These are phyloP conservation scores for Acacia acuminata DNA, from an alignment of 306 rosid genomes.

Conservation along the genomic window DNA sequence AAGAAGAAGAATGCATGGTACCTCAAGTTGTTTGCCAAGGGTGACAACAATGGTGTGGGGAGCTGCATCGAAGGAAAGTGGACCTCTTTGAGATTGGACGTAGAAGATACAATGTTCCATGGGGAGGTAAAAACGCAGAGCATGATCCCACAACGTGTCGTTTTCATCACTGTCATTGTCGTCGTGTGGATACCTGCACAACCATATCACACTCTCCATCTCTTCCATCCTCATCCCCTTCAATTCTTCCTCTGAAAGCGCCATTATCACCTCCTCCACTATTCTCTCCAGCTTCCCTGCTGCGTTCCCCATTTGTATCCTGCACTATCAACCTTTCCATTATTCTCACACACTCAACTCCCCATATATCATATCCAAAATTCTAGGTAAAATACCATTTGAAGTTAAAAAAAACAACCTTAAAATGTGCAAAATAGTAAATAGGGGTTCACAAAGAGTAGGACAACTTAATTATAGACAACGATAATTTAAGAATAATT, in stretches of 20 bases:
- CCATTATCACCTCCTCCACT: constrained; percentile 46
- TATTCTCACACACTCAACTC: no score
- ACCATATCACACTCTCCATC: constrained; percentile 39
- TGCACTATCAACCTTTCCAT: neutral
- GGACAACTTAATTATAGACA: no score
- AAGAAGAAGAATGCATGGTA: constrained; percentile 11
- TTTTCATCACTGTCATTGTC: constrained; percentile 32
- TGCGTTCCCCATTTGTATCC: constrained; percentile 55
- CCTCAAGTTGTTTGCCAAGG: constrained; percentile 75
- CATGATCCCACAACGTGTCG: constrained; percentile 41
- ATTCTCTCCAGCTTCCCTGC: constrained; percentile 60
- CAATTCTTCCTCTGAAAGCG: constrained; percentile 37
- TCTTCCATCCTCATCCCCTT: constrained; percentile 28
- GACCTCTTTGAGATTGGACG: constrained; percentile 51
- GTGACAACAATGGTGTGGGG: constrained; percentile 63
- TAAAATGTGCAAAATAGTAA: no score
- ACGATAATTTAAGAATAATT: no score
- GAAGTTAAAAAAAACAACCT: no score
- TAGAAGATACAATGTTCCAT: constrained; percentile 55
- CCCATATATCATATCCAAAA: no score
- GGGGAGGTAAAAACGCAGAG: constrained; percentile 68
- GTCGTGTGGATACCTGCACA: constrained; percentile 58
- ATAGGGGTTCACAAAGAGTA: no score
- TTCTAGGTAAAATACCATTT: no score
- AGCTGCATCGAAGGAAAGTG: constrained; percentile 58